Conservation (phyloP, 2,329 filamentous ascomycete species). For the Xylaria sp. region DNA sequence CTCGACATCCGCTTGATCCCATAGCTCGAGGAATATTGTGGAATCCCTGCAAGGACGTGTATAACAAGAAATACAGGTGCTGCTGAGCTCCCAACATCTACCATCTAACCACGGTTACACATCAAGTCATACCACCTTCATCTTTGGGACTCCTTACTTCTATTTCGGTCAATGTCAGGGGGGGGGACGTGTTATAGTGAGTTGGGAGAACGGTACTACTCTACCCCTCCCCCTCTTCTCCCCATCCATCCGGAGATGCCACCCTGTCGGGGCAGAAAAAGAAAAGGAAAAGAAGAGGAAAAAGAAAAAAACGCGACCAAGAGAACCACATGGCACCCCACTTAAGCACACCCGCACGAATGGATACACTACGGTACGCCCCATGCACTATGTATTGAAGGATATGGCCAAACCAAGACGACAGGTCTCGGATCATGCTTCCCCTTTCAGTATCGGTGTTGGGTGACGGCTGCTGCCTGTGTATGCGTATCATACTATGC, state of each 20-base stretch:
- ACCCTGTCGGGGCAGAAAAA: conserved; percentile 23
- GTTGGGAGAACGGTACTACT: background rate
- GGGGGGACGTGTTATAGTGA: background rate
- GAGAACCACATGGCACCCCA: conserved; percentile 34
- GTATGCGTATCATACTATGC: background rate
- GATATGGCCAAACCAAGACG: conserved; percentile 24
- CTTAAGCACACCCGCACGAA: conserved; percentile 18
- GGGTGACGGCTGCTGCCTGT: conserved; percentile 1
- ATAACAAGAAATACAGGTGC: background rate
- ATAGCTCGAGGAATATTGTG: background rate
- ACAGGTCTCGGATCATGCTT: conserved; percentile 25
- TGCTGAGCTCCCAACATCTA: background rate
- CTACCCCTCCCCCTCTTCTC: background rate
- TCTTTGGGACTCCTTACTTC: background rate
- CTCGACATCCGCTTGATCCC: background rate
- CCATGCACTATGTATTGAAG: conserved; percentile 19
- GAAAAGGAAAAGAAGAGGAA: conserved; percentile 18
- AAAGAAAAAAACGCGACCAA: conserved; percentile 14
- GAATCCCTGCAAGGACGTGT: background rate
- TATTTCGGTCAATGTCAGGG: conserved; percentile 15
- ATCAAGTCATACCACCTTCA: background rate
- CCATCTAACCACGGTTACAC: background rate
- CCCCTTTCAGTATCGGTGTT: conserved; percentile 26
- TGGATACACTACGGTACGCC: conserved; percentile 8
- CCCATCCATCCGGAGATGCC: conserved; percentile 17